Evolutionary conservation across 805 yeast genomes (phyloP).

Genomic region (Danielia reshetovae): DNA sequence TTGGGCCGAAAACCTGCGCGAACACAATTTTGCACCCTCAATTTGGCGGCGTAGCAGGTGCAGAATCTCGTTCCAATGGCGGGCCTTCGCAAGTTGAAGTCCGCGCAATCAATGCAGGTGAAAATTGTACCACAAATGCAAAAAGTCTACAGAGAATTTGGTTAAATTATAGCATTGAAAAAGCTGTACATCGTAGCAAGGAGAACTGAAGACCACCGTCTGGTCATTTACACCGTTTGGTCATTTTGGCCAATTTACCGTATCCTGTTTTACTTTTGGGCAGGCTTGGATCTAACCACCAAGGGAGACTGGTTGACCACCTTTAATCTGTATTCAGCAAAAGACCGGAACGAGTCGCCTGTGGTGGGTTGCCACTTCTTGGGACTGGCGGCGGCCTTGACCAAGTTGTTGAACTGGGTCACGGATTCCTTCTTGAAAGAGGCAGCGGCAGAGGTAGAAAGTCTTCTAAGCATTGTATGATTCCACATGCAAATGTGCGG

Average conservation of each 20-base stretch:
- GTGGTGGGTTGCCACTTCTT: conserved; percentile 36
- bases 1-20: too few species aligned
- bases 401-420: conserved; percentile 22
- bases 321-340: conserved; percentile 43
- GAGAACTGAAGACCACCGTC: neutral
- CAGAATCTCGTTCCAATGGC: too few species aligned
- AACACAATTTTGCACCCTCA: too few species aligned
- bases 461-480: conserved; percentile 21
- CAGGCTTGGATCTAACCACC: conserved; percentile 19
- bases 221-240: neutral
- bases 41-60: too few species aligned
- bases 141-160: too few species aligned
- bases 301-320: conserved; percentile 41
- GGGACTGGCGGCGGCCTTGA: conserved; percentile 17
- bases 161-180: too few species aligned
- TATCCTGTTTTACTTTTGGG: conserved; percentile 1
- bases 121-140: too few species aligned
- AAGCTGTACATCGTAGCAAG: too few species aligned
- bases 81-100: too few species aligned
- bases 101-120: too few species aligned
- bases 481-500: too few species aligned
- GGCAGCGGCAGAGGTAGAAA: conserved; percentile 19
- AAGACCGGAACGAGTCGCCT: conserved; percentile 39
- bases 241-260: neutral
- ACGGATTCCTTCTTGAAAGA: conserved; percentile 28